A percentile compares a stretch with the other conserved stretches of the same genome.
Evolutionary conservation across 371 early-diverging fungal species (phyloP).

Genomic region (Mucor lusitanicus): DNA sequence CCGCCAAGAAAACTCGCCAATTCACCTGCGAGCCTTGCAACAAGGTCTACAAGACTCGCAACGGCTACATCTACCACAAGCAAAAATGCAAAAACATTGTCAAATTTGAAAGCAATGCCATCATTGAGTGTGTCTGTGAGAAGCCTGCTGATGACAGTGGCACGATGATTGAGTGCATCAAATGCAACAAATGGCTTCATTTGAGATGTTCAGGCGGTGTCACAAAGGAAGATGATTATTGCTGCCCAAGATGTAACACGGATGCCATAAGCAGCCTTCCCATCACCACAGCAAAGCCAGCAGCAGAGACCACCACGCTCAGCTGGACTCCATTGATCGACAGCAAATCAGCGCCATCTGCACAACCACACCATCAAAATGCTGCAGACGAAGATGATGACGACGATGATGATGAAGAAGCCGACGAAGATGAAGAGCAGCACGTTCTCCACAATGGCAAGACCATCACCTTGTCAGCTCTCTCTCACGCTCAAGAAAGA

Average conservation of each 20-base stretch:
- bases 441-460: conserved; percentile 2
- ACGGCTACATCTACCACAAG: conserved; percentile 45
- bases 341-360: background rate
- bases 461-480: conserved; percentile 1
- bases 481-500: conserved; percentile 6
- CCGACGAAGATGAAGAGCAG: background rate
- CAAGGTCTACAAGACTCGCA: conserved; percentile 49
- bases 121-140: conserved; percentile 44
- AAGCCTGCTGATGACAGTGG: conserved; percentile 37
- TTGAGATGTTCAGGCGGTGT: conserved; percentile 48
- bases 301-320: background rate
- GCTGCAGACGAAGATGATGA: background rate
- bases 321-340: background rate
- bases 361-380: background rate
- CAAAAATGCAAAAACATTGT: conserved; percentile 38
- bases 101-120: conserved; percentile 9
- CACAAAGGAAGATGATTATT: conserved; percentile 38
- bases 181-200: conserved; percentile 61
- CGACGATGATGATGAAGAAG: background rate
- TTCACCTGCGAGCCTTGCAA: conserved; percentile 50
- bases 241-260: conserved; percentile 48
- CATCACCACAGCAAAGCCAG: background rate
- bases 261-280: background rate
- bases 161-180: conserved; percentile 55
- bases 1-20: background rate